phyloP scores from a whole-genome alignment of 768 basidiomycete species.

The Krasilnikovozyma curviuscula region DNA sequence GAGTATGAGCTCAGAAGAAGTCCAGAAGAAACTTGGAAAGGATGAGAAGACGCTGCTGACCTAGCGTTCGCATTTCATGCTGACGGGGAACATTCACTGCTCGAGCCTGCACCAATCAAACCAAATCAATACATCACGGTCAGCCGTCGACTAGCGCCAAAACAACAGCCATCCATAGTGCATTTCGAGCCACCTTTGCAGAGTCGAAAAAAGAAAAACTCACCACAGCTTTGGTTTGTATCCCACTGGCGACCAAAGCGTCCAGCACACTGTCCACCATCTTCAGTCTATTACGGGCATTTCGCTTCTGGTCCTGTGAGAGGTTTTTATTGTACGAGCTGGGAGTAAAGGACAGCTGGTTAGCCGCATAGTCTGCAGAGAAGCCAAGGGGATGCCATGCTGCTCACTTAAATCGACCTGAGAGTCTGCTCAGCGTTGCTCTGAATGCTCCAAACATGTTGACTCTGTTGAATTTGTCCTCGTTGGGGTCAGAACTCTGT shows the following conservation, averaged over 20 bases:
- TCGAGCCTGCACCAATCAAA: no score
- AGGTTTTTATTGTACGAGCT: conserved; percentile 54
- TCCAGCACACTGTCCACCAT: conserved; percentile 86
- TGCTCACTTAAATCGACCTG: not conserved
- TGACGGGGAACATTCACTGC: conserved; percentile 21
- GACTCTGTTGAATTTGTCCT: no score
- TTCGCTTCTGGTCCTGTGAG: conserved; percentile 77
- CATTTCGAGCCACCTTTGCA: no score
- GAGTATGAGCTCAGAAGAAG: not conserved
- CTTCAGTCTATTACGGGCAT: conserved; percentile 70
- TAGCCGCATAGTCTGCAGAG: not conserved
- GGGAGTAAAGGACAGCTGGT: not conserved
- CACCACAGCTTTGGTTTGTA: conserved; percentile 58
- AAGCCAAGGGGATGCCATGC: not conserved
- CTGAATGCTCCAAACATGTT: conserved; percentile 2
- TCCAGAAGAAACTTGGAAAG: not conserved
- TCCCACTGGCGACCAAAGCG: conserved; percentile 60
- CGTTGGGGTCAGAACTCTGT: no score
- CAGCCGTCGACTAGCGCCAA: not conserved
- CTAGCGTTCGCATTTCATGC: conserved; percentile 64
- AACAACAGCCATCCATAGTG: not conserved
- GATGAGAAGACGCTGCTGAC: conserved; percentile 11
- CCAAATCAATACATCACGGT: no score
- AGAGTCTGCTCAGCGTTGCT: not conserved
- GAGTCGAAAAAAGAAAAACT: conserved; percentile 21